Evolutionary conservation across 441 rosid species (phyloP).

Genomic region (Biscutella auriculata): DNA sequence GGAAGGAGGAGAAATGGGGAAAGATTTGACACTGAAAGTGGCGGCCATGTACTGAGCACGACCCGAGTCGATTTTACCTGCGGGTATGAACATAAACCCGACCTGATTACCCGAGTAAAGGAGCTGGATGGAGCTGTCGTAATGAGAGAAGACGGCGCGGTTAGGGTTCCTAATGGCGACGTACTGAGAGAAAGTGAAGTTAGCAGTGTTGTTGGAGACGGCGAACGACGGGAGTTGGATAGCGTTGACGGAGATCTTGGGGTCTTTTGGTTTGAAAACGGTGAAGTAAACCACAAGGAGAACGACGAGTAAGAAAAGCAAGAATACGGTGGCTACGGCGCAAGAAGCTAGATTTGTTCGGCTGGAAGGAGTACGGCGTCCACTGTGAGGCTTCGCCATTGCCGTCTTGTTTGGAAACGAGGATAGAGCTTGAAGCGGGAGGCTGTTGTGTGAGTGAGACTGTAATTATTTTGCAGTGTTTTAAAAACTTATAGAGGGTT

Average conservation of each 20-base stretch:
- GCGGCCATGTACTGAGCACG: conserved; percentile 82
- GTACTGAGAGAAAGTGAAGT: conserved; percentile 83
- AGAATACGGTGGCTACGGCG: conserved; percentile 73
- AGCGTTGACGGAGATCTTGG: conserved; percentile 72
- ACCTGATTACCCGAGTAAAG: conserved; percentile 70
- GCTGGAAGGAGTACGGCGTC: conserved; percentile 28
- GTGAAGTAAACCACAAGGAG: conserved; percentile 73
- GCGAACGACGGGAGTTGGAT: conserved; percentile 91
- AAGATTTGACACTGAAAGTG: conserved; percentile 64
- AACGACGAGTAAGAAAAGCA: conserved; percentile 46
- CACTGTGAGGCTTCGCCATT: conserved; percentile 24
- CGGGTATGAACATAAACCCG: conserved; percentile 92
- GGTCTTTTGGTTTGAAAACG: conserved; percentile 77
- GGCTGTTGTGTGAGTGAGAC: neutral
- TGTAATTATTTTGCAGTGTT: neutral
- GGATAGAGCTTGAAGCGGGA: neutral
- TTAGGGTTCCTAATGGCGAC: conserved; percentile 75
- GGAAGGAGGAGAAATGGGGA: conserved; percentile 40
- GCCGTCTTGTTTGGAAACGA: conserved; percentile 6
- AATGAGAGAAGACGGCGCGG: conserved; percentile 72
- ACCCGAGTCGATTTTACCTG: conserved; percentile 69
- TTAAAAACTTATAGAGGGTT: neutral
- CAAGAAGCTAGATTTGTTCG: conserved; percentile 84
- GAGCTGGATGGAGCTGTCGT: conserved; percentile 80
- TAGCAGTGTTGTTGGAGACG: conserved; percentile 64